These are phyloP conservation scores for Exophiala bonariae DNA, from an alignment of 2,329 filamentous ascomycete genomes.

Conservation along the genomic window DNA sequence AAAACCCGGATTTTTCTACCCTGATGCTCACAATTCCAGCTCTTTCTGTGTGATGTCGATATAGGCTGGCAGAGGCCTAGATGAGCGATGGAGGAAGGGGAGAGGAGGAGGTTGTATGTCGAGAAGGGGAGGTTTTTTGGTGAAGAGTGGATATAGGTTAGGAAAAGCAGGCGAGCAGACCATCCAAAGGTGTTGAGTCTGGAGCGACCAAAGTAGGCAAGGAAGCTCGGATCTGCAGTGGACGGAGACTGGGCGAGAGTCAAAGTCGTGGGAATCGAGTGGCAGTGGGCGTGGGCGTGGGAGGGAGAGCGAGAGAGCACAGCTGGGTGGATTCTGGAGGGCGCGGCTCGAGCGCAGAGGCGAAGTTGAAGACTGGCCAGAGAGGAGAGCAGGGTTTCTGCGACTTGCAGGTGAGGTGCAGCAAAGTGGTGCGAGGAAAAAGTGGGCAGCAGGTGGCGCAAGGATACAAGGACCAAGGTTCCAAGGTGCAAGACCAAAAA, in stretches of 20 bases:
- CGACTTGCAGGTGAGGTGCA: conserved; percentile 14
- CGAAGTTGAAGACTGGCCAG: too few relatives aligned
- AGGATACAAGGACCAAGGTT: conserved; percentile 13
- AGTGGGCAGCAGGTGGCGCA: conserved; percentile 24
- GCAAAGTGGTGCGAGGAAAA: conserved; percentile 13
- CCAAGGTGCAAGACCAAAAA: conserved; percentile 7
- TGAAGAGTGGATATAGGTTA: conserved; percentile 13
- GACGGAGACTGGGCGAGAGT: conserved; percentile 3
- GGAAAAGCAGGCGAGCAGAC: conserved; percentile 18
- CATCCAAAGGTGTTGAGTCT: conserved; percentile 25
- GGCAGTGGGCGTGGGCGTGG: conserved; percentile 7
- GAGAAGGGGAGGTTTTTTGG: conserved; percentile 10
- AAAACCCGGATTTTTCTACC: conserved; percentile 1
- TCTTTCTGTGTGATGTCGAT: conserved; percentile 12
- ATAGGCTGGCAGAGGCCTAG: conserved; percentile 23
- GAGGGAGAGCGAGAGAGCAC: conserved; percentile 10
- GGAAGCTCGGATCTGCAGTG: conserved; percentile 20
- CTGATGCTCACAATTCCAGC: conserved; percentile 3
- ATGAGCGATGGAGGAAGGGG: conserved; percentile 4
- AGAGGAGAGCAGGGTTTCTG: conserved; percentile 7
- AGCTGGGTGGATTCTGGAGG: conserved; percentile 17
- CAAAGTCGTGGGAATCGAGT: conserved; percentile 1
- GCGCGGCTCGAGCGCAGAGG: conserved; percentile 22
- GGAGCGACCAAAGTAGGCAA: conserved; percentile 22
- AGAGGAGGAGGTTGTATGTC: conserved; percentile 2